Conservation (phyloP, 1,139 yeast genomes). For the Pichia sp. region DNA sequence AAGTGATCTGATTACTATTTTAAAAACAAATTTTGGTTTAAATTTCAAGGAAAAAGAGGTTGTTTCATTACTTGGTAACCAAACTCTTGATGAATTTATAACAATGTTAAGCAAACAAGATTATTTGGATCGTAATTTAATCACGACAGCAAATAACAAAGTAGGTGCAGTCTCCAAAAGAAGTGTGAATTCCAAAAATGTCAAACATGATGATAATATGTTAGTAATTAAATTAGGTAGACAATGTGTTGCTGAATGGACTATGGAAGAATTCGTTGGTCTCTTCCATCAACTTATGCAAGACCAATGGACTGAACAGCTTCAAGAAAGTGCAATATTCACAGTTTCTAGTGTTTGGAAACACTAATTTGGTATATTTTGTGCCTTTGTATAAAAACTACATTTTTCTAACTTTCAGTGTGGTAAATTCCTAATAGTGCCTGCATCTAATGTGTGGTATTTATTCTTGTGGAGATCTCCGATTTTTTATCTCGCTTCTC, state of each 20-base stretch:
- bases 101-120: constrained; percentile 29
- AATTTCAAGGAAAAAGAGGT: constrained; percentile 19
- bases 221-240: constrained; percentile 34
- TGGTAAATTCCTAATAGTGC: too few relatives aligned
- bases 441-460: not conserved
- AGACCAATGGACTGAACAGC: constrained; percentile 26
- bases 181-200: constrained; percentile 7
- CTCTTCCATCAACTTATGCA: constrained; percentile 29
- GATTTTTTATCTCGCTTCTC: too few relatives aligned
- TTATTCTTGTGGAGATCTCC: too few relatives aligned
- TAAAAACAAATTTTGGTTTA: constrained; percentile 26
- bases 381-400: too few relatives aligned
- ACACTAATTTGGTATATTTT: not conserved
- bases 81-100: constrained; percentile 26
- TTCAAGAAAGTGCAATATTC: constrained; percentile 22
- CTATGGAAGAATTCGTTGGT: constrained; percentile 27
- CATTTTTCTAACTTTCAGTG: too few relatives aligned
- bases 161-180: not conserved
- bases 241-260: constrained; percentile 31
- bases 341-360: constrained; percentile 21
- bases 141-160: constrained; percentile 1
- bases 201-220: constrained; percentile 27
- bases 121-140: constrained; percentile 19
- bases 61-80: constrained; percentile 18
- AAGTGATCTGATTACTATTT: constrained; percentile 28